Conservation (phyloP, 2,329 filamentous ascomycete genomes). For the Sordariomycetes sp. region DNA sequence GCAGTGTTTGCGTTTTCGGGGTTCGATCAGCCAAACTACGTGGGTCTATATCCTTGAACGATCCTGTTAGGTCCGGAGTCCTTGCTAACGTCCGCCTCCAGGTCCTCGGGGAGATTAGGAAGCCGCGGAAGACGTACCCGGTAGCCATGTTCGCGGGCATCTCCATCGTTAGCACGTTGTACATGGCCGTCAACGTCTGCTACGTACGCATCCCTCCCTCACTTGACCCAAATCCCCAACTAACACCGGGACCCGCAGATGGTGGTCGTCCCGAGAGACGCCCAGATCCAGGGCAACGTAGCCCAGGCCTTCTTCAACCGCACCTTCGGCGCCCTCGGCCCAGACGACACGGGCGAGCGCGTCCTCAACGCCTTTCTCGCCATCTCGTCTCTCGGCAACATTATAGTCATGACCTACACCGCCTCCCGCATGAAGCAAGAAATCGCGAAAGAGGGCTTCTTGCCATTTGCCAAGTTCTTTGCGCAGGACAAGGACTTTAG, state of each 20-base stretch:
- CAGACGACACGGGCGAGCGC: constrained; percentile 13
- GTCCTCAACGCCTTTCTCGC: constrained; percentile 36
- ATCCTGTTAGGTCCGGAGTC: not conserved
- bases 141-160: constrained; percentile 16
- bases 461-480: constrained; percentile 35
- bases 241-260: constrained; percentile 23
- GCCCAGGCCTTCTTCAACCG: constrained; percentile 20
- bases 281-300: constrained; percentile 11
- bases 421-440: constrained; percentile 44
- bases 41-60: not conserved
- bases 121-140: constrained; percentile 18
- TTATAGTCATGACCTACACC: constrained; percentile 43
- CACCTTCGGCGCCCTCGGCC: constrained; percentile 15
- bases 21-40: constrained; percentile 23
- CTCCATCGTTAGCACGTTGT: constrained; percentile 16
- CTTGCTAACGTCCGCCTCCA: not conserved
- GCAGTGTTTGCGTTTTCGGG: constrained; percentile 22
- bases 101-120: constrained; percentile 18
- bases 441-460: constrained; percentile 43
- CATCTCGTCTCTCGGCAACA: constrained; percentile 39
- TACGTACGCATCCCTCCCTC: constrained; percentile 16
- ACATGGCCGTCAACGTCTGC: constrained; percentile 22
- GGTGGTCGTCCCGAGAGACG: constrained; percentile 17
- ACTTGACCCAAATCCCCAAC: constrained; percentile 10
- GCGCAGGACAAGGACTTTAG: constrained; percentile 22